These are phyloP conservation scores for Gaertneriomyces semiglobifer DNA, from an alignment of 192 early-diverging fungal species.

Conservation along the genomic window DNA sequence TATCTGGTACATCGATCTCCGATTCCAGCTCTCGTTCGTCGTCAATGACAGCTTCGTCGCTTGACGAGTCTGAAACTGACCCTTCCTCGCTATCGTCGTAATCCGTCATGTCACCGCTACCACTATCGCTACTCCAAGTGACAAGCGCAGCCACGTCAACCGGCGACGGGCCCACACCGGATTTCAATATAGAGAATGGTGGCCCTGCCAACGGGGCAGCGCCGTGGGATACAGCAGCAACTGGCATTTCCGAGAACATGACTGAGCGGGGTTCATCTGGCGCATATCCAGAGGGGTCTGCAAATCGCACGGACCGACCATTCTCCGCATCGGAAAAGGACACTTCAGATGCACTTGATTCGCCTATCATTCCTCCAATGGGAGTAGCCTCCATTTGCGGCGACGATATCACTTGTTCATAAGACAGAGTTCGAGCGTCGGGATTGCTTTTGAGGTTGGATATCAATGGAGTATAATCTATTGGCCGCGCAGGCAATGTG, in stretches of 20 bases:
- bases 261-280: no score
- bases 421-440: not conserved
- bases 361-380: no score
- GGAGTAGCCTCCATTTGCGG: no score
- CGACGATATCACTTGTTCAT: not conserved
- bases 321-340: no score
- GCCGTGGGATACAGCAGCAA: not conserved
- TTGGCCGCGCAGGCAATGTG: not conserved
- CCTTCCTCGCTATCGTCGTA: conserved; percentile 20
- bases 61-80: conserved; percentile 11
- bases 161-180: conserved; percentile 2
- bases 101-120: conserved; percentile 16
- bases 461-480: conserved; percentile 12
- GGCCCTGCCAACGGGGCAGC: not conserved
- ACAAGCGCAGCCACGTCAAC: conserved; percentile 7
- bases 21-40: conserved; percentile 17
- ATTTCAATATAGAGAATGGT: conserved; percentile 16
- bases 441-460: conserved; percentile 1
- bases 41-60: conserved; percentile 11
- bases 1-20: conserved; percentile 6
- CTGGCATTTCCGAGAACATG: not conserved
- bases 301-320: no score
- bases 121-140: conserved; percentile 21
- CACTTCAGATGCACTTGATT: no score
- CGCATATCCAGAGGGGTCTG: no score